Evolutionary conservation across 805 yeast species (phyloP).

Genomic region (Candida rishiriensis): DNA sequence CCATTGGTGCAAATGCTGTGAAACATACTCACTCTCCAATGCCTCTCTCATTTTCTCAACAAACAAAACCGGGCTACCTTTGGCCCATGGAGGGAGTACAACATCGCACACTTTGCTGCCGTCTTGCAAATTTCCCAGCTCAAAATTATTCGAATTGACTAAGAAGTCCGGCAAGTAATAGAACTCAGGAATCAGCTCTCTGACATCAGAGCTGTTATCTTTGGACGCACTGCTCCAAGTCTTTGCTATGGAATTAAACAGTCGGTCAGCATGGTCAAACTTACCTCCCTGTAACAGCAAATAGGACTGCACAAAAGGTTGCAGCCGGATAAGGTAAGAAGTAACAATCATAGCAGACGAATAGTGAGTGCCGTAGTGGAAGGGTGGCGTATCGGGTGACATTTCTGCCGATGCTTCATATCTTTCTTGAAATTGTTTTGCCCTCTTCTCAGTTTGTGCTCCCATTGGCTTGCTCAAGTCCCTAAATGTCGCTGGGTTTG

Average conservation of each 20-base stretch:
- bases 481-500: conserved; percentile 57
- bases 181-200: conserved; percentile 86
- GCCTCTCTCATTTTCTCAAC: conserved; percentile 77
- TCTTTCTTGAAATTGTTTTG: conserved; percentile 60
- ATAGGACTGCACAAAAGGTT: conserved; percentile 80
- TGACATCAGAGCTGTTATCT: conserved; percentile 81
- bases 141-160: conserved; percentile 56
- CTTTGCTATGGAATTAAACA: conserved; percentile 68
- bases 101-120: conserved; percentile 58
- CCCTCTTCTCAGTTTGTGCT: conserved; percentile 64
- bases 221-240: conserved; percentile 78
- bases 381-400: conserved; percentile 55
- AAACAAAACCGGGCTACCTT: conserved; percentile 69
- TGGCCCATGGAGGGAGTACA: conserved; percentile 77
- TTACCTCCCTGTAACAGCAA: conserved; percentile 79
- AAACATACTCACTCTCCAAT: conserved; percentile 75
- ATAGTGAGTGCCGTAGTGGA: conserved; percentile 91
- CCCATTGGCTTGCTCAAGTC: conserved; percentile 91
- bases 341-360: conserved; percentile 93
- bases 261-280: conserved; percentile 83
- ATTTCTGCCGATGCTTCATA: conserved; percentile 66
- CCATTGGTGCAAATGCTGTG: conserved; percentile 75
- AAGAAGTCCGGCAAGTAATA: conserved; percentile 78
- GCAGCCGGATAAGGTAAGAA: conserved; percentile 67
- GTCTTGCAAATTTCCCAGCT: conserved; percentile 67